Evolutionary conservation across 2,329 filamentous ascomycete genomes (phyloP).

Genomic region (Botrytis medusae): DNA sequence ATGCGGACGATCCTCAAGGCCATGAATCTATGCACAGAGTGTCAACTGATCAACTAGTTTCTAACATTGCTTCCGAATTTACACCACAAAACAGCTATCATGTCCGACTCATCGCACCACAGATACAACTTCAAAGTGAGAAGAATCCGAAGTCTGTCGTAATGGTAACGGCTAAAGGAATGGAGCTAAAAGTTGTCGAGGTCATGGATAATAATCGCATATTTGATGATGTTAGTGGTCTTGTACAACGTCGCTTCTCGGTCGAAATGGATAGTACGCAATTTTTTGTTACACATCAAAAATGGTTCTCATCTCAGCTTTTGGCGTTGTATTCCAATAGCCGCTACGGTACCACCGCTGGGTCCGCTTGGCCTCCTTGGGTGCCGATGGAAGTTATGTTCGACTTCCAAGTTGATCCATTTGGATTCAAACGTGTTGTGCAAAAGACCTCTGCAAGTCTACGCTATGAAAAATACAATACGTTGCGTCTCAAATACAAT

Average conservation of each 20-base stretch:
- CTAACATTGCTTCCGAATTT: slow-evolving; percentile 84
- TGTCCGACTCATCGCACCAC: slow-evolving; percentile 89
- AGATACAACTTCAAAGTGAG: slow-evolving; percentile 97
- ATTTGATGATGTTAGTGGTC: slow-evolving; percentile 87
- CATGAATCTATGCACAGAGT: slow-evolving; percentile 40
- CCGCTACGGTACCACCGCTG: slow-evolving; percentile 80
- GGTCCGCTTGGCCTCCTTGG: slow-evolving; percentile 95
- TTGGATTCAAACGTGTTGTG: slow-evolving; percentile 96
- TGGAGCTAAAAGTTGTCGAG: slow-evolving; percentile 96
- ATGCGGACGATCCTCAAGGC: slow-evolving; percentile 57
- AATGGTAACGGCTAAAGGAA: slow-evolving; percentile 92
- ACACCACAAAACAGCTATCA: slow-evolving; percentile 92
- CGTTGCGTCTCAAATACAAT: slow-evolving; percentile 92
- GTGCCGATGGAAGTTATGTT: slow-evolving; percentile 98
- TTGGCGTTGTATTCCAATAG: slow-evolving; percentile 94
- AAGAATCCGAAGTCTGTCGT: slow-evolving; percentile 98
- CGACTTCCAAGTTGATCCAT: slow-evolving; percentile 88
- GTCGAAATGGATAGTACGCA: slow-evolving; percentile 97
- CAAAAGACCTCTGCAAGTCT: slow-evolving; percentile 94
- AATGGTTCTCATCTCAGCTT: slow-evolving; percentile 80
- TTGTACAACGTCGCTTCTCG: slow-evolving; percentile 91
- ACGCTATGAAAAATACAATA: slow-evolving; percentile 98
- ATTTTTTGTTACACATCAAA: slow-evolving; percentile 95
- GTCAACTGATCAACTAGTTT: slow-evolving; percentile 61
- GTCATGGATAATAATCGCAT: slow-evolving; percentile 97